phyloP scores from a whole-genome alignment of 192 early-diverging fungal genomes.

The Podochytrium sp. region DNA sequence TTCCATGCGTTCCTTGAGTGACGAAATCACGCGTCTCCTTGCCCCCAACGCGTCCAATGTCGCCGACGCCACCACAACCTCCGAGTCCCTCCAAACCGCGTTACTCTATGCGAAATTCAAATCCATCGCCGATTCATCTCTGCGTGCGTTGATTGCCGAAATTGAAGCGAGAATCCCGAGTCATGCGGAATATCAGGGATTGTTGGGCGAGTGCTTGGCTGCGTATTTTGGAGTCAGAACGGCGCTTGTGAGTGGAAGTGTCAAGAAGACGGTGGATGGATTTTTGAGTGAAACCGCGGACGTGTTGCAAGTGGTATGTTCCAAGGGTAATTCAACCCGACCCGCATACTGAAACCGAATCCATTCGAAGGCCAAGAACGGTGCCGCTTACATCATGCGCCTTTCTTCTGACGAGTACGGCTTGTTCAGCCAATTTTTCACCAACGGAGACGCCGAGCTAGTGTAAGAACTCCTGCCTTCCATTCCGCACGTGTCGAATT shows the following conservation, averaged over 20 bases:
- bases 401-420: slow-evolving; percentile 84
- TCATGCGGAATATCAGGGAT: slow-evolving; percentile 72
- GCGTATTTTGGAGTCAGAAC: slow-evolving; percentile 78
- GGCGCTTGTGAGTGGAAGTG: not conserved
- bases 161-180: slow-evolving; percentile 72
- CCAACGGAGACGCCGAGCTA: slow-evolving; percentile 71
- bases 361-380: slow-evolving; percentile 60
- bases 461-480: slow-evolving; percentile 56
- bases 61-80: not conserved
- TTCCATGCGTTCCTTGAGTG: slow-evolving; percentile 61
- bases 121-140: slow-evolving; percentile 52
- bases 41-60: slow-evolving; percentile 13
- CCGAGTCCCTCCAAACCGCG: slow-evolving; percentile 43
- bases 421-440: slow-evolving; percentile 82
- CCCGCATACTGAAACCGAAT: not conserved
- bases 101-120: slow-evolving; percentile 84
- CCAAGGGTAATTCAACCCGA: slow-evolving; percentile 42
- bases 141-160: slow-evolving; percentile 71
- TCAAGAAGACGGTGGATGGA: slow-evolving; percentile 38
- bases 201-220: slow-evolving; percentile 75
- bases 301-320: slow-evolving; percentile 44
- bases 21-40: slow-evolving; percentile 14
- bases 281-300: slow-evolving; percentile 70
- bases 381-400: slow-evolving; percentile 83
- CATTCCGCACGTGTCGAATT: not conserved